Base-by-base conservation (phyloP, 495 filamentous ascomycete species). In the Talaromyces wortmannii region DNA sequence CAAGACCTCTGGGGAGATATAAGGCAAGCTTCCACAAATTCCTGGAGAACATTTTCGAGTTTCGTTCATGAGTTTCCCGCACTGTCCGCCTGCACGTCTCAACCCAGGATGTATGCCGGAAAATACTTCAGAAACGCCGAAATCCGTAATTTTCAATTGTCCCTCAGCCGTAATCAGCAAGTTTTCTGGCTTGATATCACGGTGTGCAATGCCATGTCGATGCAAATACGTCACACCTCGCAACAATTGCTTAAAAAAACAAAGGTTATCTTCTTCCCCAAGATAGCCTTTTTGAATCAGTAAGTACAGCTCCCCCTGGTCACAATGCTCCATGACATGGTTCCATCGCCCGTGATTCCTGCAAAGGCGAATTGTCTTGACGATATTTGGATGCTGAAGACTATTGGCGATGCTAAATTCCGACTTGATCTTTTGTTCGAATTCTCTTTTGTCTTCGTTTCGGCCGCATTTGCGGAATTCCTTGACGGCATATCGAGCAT, bases 321-420 rank as follows among this genome's bases (percentile, higher is more conserved):
- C 70, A 71, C 89, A 92, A 58, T 84, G 91, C 64, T 92, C 88
- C 89, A 92, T 92, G 52, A 91, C 88, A 63, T 91, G 86, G 63
- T 86, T 87, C 85, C 85, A 91, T 32, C 81, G 78, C 17, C 71
- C 74, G 31, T 75, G 74, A 59, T 86, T 75, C 31, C 75, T 82
- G 68, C 88, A 90, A 13, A 92, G 69, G 7, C 83, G 80, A 18
- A 87, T 72, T 0, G 86, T 90, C 60, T 84, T 79, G 59, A 91
- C 84, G 55, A 91, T 86, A 63, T 91, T 91, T 15, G 88, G 88
- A 64, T 92, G 89, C 61, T 84, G 77, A 55, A 89, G 65, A 58
- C 83, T 86, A 69, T 87, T 88, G 45, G 85, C 85, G 51, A 91
- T 84, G 64, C 81, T 86, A 72, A 80, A 92, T 64, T 92, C 89